phyloP scores from a whole-genome alignment of 2,329 filamentous ascomycete genomes.

The Cladosporium halotolerans region DNA sequence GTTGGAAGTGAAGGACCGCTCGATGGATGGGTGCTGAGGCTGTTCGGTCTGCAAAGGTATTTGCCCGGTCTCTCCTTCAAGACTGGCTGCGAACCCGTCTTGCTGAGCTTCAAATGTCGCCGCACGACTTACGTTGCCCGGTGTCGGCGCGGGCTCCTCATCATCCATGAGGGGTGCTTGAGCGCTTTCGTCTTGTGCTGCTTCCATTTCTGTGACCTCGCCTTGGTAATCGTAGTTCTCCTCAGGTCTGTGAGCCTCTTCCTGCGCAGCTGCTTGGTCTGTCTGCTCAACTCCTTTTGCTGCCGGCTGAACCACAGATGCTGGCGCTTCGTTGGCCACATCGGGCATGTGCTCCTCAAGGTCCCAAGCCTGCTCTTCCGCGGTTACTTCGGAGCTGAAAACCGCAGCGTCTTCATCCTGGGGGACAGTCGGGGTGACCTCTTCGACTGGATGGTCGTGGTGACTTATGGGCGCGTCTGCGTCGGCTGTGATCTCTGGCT shows the following conservation, averaged over 20 bases:
- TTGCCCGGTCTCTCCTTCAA: neutral
- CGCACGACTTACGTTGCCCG: constrained; percentile 13
- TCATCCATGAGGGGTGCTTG: constrained; percentile 37
- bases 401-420: constrained; percentile 21
- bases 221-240: constrained; percentile 44
- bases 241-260: constrained; percentile 15
- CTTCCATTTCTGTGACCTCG: constrained; percentile 39
- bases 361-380: constrained; percentile 19
- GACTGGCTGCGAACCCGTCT: neutral
- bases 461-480: constrained; percentile 13
- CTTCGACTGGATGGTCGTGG: constrained; percentile 5
- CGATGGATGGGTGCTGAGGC: constrained; percentile 11
- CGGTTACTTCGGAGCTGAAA: constrained; percentile 19
- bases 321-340: constrained; percentile 11
- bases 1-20: constrained; percentile 29
- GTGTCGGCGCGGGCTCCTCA: constrained; percentile 29
- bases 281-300: constrained; percentile 12
- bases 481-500: constrained; percentile 12
- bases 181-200: constrained; percentile 39
- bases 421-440: neutral
- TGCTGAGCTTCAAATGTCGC: constrained; percentile 10
- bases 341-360: constrained; percentile 19
- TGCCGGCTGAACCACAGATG: constrained; percentile 11
- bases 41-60: constrained; percentile 1
- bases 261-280: neutral